Evolutionary conservation across 2,329 filamentous ascomycete genomes (phyloP), one percentile per base, ranked within the genome.

Genomic region (Akanthomyces uredinophilus): DNA sequence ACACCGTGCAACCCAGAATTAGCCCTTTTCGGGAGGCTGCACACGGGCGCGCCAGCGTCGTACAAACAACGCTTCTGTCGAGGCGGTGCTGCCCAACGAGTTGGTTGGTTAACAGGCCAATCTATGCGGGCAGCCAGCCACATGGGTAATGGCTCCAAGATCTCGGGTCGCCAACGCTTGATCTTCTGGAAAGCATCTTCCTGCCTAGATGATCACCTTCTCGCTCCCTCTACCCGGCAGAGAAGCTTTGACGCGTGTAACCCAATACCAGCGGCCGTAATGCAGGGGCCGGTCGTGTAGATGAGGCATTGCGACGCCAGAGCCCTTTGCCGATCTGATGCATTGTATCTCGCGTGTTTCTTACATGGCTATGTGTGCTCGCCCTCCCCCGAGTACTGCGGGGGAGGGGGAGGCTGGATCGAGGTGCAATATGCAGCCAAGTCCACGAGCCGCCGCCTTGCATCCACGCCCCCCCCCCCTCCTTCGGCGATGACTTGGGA

Each of bases 41-140:
- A 50, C 13, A 50, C 18, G 47, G 20, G 35, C 56, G 56, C 32
- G 27, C 43, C 46, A 44, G 20, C 13, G 24, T 50, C 39, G 32
- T 46, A 35, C 35, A 51, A n/a, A 6, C 20, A 35, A 35, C 32
- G 32, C 13, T 41, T 32, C 18, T 29, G 55, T 41, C 13, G 32
- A 29, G 37, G 35, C 22, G 13, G 14, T 41, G 37, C 24, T 35
- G 47, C 37, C 14, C 22, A 37, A 51, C 32, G 27, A 29, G 11
- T 51, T 60, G 56, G 56, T 60, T 60, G 56, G 56, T 44, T 37
- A 43, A 49, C n/a, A 35, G 29, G 24, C 37, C 37, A 4, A 5
- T 22, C 24, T 16, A 20, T 52, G 37, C 46, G 52, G 24, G 35
- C 47, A 52, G 27, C 6, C 27, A 35, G 56, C 47, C 56, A 51